phyloP scores from a whole-genome alignment of 352 stramenopile species.

The Phytophthora ramorum region DNA sequence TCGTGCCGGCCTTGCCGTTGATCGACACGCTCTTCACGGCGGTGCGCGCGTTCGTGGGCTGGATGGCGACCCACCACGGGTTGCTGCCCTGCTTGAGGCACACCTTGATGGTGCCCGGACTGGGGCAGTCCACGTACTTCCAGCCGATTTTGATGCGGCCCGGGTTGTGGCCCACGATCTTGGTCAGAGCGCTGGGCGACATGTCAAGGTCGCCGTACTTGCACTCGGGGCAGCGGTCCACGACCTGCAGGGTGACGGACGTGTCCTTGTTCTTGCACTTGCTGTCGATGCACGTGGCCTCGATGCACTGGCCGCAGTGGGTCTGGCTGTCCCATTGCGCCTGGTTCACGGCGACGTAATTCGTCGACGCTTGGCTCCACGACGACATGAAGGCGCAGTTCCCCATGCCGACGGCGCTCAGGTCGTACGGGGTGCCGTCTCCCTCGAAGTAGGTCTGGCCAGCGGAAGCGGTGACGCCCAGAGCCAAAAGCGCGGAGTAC shows the following conservation, averaged over 20 bases:
- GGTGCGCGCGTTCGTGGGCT: slow-evolving; percentile 32
- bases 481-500: slow-evolving; percentile 26
- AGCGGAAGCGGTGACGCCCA: slow-evolving; percentile 18
- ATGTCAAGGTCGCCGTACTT: slow-evolving; percentile 36
- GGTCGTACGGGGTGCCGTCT: slow-evolving; percentile 28
- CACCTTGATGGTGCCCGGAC: slow-evolving; percentile 35
- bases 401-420: slow-evolving; percentile 16
- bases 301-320: slow-evolving; percentile 37
- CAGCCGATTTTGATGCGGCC: slow-evolving; percentile 39
- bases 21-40: slow-evolving; percentile 30
- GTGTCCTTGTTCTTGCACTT: slow-evolving; percentile 36
- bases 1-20: slow-evolving; percentile 29
- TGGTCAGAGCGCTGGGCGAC: slow-evolving; percentile 31
- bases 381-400: slow-evolving; percentile 37
- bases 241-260: slow-evolving; percentile 31
- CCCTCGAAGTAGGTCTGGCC: slow-evolving; percentile 30
- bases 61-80: slow-evolving; percentile 33
- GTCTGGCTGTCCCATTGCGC: slow-evolving; percentile 33
- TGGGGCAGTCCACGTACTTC: slow-evolving; percentile 39
- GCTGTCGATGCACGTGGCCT: slow-evolving; percentile 33
- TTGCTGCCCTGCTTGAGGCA: slow-evolving; percentile 37
- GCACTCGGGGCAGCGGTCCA: slow-evolving; percentile 31
- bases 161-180: slow-evolving; percentile 35
- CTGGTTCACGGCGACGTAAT: slow-evolving; percentile 39
- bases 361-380: slow-evolving; percentile 28